A percentile compares a stretch with the other conserved stretches of the same genome.
Evolutionary conservation across 2,329 filamentous ascomycete genomes (phyloP).

Genomic region (Fusarium sp.): DNA sequence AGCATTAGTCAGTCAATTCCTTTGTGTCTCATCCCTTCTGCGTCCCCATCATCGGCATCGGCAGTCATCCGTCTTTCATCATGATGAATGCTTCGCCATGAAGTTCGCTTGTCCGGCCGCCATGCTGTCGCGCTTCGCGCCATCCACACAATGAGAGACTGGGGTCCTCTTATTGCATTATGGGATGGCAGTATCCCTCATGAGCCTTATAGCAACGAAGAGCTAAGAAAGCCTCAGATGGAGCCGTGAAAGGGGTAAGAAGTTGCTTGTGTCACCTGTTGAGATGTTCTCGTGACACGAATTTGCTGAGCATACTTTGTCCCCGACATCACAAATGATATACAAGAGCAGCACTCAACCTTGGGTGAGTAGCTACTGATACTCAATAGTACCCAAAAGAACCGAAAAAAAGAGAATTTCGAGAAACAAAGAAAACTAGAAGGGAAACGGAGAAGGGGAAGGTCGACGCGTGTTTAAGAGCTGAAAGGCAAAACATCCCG

Average conservation of each 20-base stretch:
- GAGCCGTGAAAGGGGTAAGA: background rate
- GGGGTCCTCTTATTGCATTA: background rate
- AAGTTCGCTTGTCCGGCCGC: background rate
- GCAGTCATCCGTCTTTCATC: background rate
- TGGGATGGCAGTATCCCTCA: background rate
- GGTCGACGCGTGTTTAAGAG: background rate
- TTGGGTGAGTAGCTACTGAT: background rate
- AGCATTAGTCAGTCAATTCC: constrained; percentile 12
- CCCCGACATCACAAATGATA: background rate
- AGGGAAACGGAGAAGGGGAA: background rate
- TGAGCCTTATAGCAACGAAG: background rate
- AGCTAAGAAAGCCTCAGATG: background rate
- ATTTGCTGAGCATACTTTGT: background rate
- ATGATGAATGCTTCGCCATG: background rate
- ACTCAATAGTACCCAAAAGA: background rate
- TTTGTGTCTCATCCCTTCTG: constrained; percentile 25
- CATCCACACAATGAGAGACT: background rate
- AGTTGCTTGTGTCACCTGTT: background rate
- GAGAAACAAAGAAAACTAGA: background rate
- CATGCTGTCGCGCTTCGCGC: background rate
- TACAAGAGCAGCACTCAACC: background rate
- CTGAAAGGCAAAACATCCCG: background rate
- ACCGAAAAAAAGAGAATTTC: background rate
- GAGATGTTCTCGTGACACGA: background rate
- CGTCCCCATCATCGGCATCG: background rate